These are phyloP conservation scores for Fraxinus velutina DNA, from an alignment of 305 asterid species.

Conservation along the genomic window DNA sequence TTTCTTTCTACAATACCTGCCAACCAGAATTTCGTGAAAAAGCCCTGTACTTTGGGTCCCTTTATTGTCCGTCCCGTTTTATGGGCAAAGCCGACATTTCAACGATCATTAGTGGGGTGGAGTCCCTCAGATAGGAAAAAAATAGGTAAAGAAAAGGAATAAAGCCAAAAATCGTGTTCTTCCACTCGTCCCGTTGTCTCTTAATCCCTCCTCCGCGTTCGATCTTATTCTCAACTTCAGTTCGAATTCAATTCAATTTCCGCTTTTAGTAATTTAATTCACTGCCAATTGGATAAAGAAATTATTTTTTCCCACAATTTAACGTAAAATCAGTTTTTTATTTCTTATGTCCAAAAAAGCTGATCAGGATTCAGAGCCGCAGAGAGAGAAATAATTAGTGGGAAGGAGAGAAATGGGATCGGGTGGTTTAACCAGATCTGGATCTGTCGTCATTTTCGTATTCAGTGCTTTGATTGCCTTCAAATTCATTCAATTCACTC, in stretches of 20 bases:
- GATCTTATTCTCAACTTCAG: slow-evolving; percentile 15
- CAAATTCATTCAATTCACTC: slow-evolving; percentile 25
- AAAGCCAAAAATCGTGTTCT: slow-evolving; percentile 38
- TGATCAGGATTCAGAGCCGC: slow-evolving; percentile 15
- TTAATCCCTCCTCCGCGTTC: neutral
- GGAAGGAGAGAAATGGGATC: slow-evolving; percentile 27
- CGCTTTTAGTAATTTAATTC: slow-evolving; percentile 1
- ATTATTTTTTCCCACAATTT: neutral
- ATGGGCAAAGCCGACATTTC: neutral
- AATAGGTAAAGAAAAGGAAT: neutral
- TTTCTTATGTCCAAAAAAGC: slow-evolving; percentile 25
- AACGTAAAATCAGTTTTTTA: slow-evolving; percentile 18
- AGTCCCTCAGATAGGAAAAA: neutral
- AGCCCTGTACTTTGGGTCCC: neutral
- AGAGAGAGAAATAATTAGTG: neutral
- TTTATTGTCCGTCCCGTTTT: neutral
- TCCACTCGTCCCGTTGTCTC: slow-evolving; percentile 29
- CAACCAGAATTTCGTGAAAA: neutral
- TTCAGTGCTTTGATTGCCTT: slow-evolving; percentile 45
- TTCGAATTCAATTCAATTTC: slow-evolving; percentile 18
- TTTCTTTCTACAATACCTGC: too few relatives aligned
- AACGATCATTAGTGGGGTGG: neutral
- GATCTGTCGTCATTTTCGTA: slow-evolving; percentile 42
- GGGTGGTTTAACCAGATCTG: slow-evolving; percentile 29
- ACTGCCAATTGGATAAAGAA: slow-evolving; percentile 11